Conservation (phyloP, 2,329 filamentous ascomycete genomes). For the Akanthomyces dipterigenus region DNA sequence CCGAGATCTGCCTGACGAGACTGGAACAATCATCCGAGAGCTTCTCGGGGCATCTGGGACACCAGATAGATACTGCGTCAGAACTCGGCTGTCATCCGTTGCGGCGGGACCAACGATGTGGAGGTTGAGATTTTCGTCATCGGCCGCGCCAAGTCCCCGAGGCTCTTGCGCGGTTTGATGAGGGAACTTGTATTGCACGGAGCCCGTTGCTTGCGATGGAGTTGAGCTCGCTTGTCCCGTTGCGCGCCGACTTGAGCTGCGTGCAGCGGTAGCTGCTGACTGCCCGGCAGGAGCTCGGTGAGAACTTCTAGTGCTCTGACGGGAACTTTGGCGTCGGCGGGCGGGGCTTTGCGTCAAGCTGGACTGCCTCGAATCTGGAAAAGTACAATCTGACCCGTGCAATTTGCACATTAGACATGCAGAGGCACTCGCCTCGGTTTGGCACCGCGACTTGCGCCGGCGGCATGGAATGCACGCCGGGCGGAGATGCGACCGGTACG, state of each 20-base stretch:
- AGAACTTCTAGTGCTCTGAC: neutral
- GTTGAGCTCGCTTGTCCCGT: neutral
- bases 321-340: neutral
- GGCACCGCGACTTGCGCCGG: conserved; percentile 55
- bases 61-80: conserved; percentile 48
- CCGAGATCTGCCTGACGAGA: conserved; percentile 23
- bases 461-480: conserved; percentile 55
- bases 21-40: conserved; percentile 25
- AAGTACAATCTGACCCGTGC: conserved; percentile 50
- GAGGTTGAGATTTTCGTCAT: conserved; percentile 34
- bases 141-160: conserved; percentile 21
- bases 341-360: neutral
- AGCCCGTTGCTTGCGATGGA: neutral
- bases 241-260: neutral
- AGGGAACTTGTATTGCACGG: too few relatives aligned
- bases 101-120: conserved; percentile 55
- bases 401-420: conserved; percentile 52
- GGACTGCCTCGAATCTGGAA: conserved; percentile 28
- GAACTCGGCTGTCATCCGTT: conserved; percentile 52
- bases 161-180: neutral
- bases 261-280: neutral
- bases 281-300: neutral
- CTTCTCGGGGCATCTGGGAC: conserved; percentile 24
- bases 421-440: conserved; percentile 44
- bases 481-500: conserved; percentile 55